A percentile compares a stretch with the other conserved stretches of the same genome.
These are phyloP conservation scores for Cercospora janseana DNA, from an alignment of 2,329 filamentous ascomycete species.

Conservation along the genomic window DNA sequence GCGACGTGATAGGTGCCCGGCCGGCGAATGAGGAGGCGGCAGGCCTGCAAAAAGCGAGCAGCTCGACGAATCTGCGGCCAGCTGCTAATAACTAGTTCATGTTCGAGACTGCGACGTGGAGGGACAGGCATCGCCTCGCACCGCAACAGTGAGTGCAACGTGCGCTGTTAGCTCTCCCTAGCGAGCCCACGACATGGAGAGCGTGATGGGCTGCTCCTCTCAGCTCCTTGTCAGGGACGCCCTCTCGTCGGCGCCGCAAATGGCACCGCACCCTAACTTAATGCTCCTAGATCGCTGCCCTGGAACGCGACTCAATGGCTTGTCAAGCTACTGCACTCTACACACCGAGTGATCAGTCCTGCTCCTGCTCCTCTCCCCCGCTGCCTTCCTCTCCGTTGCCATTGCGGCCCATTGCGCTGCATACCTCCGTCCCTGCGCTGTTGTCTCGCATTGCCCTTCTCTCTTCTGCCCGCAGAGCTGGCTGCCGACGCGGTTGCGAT, in stretches of 20 bases:
- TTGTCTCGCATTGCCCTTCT: too few relatives aligned
- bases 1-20: conserved; percentile 3
- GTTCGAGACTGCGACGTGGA: neutral
- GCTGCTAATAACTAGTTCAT: neutral
- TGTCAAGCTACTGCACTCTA: conserved; percentile 24
- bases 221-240: conserved; percentile 20
- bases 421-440: conserved; percentile 21
- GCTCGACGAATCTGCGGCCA: neutral
- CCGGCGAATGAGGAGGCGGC: conserved; percentile 4
- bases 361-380: conserved; percentile 8
- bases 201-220: conserved; percentile 1
- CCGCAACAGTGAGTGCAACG: conserved; percentile 6
- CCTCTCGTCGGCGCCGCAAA: conserved; percentile 16
- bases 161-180: conserved; percentile 13
- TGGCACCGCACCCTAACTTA: conserved; percentile 26
- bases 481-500: neutral
- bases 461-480: neutral
- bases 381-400: conserved; percentile 3
- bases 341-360: conserved; percentile 13
- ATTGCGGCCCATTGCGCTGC: conserved; percentile 22
- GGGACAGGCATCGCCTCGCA: conserved; percentile 8
- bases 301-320: conserved; percentile 24
- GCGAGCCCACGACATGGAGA: conserved; percentile 11
- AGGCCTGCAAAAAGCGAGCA: neutral
- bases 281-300: conserved; percentile 23